phyloP scores from a whole-genome alignment of 2,329 filamentous ascomycete species.

The Aspergillus candidus region DNA sequence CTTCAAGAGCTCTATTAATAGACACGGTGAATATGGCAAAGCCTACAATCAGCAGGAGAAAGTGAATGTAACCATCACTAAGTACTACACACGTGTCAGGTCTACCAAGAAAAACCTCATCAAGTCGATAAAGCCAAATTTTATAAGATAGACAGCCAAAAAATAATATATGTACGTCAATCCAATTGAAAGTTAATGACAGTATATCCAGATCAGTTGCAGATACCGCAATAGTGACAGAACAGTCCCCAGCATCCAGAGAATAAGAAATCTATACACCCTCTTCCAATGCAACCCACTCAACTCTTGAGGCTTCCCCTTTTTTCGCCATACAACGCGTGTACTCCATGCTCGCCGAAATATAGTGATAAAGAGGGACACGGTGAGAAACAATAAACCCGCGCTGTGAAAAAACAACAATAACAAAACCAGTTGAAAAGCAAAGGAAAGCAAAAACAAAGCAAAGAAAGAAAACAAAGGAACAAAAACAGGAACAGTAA shows the following conservation, averaged over 20 bases:
- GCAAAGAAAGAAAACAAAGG: slow-evolving; percentile 7
- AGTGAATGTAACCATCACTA: too few relatives aligned
- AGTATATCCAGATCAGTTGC: too few relatives aligned
- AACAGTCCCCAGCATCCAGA: slow-evolving; percentile 2
- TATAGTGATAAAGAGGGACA: background rate
- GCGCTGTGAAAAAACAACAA: background rate
- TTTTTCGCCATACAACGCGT: slow-evolving; percentile 5
- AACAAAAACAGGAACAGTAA: slow-evolving; percentile 9
- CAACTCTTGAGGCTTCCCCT: background rate
- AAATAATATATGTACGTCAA: too few relatives aligned
- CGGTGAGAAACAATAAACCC: background rate
- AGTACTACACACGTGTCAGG: too few relatives aligned
- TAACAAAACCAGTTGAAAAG: background rate
- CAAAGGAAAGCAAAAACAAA: slow-evolving; percentile 6
- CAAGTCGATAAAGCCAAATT: too few relatives aligned
- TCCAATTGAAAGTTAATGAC: too few relatives aligned
- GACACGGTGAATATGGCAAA: too few relatives aligned
- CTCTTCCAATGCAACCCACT: background rate
- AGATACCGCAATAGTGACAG: background rate
- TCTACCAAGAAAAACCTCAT: too few relatives aligned
- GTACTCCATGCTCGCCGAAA: slow-evolving; percentile 8
- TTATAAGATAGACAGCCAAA: too few relatives aligned
- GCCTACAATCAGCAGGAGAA: too few relatives aligned
- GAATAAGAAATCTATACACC: slow-evolving; percentile 7
- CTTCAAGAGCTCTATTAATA: too few relatives aligned